Evolutionary conservation across 257 asterid species (phyloP).

Genomic region (Solanum etuberosum): DNA sequence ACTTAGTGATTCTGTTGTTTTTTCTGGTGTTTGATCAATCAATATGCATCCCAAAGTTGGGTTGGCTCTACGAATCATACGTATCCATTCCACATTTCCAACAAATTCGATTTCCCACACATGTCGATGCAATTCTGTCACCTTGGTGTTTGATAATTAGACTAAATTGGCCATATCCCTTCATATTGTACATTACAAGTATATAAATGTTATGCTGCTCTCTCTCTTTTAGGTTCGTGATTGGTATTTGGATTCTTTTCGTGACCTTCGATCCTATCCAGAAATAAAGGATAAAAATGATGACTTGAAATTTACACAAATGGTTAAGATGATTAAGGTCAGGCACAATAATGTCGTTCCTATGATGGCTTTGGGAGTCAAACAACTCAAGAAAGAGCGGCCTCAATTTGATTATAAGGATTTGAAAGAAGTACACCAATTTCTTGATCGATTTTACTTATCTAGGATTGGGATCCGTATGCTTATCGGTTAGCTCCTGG

Average conservation of each 20-base stretch:
- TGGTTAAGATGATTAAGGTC: conserved; percentile 88
- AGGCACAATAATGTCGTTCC: conserved; percentile 96
- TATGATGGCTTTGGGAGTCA: conserved; percentile 96
- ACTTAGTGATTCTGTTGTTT: not conserved
- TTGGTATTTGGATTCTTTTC: conserved; percentile 96
- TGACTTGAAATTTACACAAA: conserved; percentile 65
- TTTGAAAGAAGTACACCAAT: conserved; percentile 71
- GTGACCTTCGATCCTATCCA: conserved; percentile 69
- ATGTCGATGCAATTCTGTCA: not conserved
- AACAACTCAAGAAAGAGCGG: conserved; percentile 73
- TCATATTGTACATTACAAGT: not conserved
- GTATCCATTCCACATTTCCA: not conserved
- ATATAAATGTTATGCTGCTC: not conserved
- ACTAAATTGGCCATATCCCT: not conserved
- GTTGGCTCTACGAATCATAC: not conserved
- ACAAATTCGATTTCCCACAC: not conserved
- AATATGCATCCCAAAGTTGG: not conserved
- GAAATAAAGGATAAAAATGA: conserved; percentile 55
- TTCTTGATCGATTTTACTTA: conserved; percentile 85
- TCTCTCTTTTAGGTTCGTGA: conserved; percentile 37
- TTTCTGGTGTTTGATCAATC: not conserved
- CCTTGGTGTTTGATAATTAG: not conserved
- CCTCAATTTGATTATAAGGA: conserved; percentile 41
- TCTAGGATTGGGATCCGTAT: conserved; percentile 93
- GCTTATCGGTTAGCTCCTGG: conserved; percentile 68